Base-by-base conservation (phyloP, 192 early-diverging fungal species). In the Rhizophagus clarus region DNA sequence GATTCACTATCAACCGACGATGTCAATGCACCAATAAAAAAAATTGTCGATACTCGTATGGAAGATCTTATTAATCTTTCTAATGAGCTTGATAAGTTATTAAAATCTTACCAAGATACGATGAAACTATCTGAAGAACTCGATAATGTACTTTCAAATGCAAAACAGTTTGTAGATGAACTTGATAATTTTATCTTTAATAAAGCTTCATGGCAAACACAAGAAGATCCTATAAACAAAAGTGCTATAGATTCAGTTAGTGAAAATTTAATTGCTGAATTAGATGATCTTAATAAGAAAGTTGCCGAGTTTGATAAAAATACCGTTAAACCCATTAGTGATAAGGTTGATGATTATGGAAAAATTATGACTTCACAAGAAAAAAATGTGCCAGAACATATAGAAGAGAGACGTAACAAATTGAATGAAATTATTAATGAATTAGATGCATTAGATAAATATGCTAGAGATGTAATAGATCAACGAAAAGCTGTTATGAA, bases 71-170 rank as follows among this genome's bases (percentile, higher is more conserved):
- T 37, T 62, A 15, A 28, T 10, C 61, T 76, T 37, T 76, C 74
- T 9, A 62, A 76, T 37, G 74, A 62, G 24, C 28, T 76, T 17
- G 74, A 63, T 26, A 22, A 63, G 14, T 61, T 34, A 34, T 34
- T 76, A 26, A 63, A 76, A 62, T 76, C 74, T 8, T 76, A 76
- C 42, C 56, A 76, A 34, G 32, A 76, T 17, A 76, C 74, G 6
- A 76, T 61, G 49, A 34, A 31, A 4, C 32, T 76, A 32, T 60
- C 74, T 2, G 61, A 10, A 62, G 32, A 76, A 37, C 74, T 76
- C n/a, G 74, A 37, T 8, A 34, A 76, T 37, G 60, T 12, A 61
- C 17, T 76, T 37, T 28, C 45, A 76, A 37, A 42, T 11, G 56
- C 74, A 22, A 76, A 76, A 26, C 31, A 61, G 26, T 14, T 76